Evolutionary conservation across 169 alveolate genomes (phyloP).

Genomic region (Plasmodium gaboni): DNA sequence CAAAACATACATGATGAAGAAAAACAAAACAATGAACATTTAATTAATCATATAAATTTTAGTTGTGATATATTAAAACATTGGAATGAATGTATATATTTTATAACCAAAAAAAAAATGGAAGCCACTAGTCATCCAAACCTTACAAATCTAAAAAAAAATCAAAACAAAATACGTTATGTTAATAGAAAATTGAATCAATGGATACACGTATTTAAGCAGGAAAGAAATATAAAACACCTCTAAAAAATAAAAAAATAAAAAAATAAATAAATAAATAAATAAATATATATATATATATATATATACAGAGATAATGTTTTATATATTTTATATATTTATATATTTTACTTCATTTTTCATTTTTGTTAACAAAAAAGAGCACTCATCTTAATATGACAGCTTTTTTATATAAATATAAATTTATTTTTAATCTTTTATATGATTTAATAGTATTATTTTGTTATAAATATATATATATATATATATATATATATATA

Average conservation of each 20-base stretch:
- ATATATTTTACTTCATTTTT: too few species aligned
- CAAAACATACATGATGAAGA: not conserved
- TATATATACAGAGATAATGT: too few species aligned
- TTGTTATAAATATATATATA: too few species aligned
- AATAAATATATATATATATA: not conserved
- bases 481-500: too few species aligned
- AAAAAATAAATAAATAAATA: not conserved
- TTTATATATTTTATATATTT: too few species aligned
- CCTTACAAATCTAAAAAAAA: not conserved
- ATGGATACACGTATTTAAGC: constrained; percentile 48
- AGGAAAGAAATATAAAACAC: constrained; percentile 40
- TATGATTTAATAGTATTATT: too few species aligned
- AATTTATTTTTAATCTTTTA: too few species aligned
- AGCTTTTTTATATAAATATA: too few species aligned
- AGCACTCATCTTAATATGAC: too few species aligned
- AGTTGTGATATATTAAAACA: constrained; percentile 14
- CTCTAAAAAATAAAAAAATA: not conserved
- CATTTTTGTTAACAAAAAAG: too few species aligned
- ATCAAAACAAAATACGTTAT: not conserved
- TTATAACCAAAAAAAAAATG: constrained; percentile 6
- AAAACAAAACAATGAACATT: not conserved
- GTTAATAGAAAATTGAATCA: constrained; percentile 44
- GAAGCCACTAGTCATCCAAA: not conserved
- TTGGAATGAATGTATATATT: constrained; percentile 37
- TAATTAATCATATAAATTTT: not conserved